Conservation (phyloP, 176 grass and related monocot species). For the Eragrostis nindensis region DNA sequence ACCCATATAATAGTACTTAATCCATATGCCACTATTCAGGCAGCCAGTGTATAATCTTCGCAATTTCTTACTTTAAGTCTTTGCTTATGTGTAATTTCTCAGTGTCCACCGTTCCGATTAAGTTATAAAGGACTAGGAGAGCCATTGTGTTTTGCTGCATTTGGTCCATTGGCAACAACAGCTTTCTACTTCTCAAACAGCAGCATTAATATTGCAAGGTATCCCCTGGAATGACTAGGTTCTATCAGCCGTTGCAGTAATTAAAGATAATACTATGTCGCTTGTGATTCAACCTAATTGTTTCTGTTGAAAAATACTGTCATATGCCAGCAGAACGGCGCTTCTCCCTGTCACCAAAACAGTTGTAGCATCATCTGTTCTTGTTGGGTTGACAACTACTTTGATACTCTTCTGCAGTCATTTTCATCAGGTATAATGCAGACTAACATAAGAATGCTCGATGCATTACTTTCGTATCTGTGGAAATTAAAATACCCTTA, state of each 20-base stretch:
- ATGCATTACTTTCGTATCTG: not conserved
- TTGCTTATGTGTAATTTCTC: constrained; percentile 17
- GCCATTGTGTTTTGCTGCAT: constrained; percentile 87
- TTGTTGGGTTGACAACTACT: constrained; percentile 93
- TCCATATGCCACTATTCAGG: not conserved
- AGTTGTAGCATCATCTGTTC: constrained; percentile 73
- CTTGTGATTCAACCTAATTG: not conserved
- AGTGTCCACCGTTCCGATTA: constrained; percentile 91
- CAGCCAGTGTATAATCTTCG: not conserved
- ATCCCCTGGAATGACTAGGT: constrained; percentile 19
- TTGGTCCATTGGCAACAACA: constrained; percentile 90
- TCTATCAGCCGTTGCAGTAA: not conserved
- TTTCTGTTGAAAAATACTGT: constrained; percentile 33
- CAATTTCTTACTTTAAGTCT: not conserved
- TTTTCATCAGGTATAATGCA: constrained; percentile 78
- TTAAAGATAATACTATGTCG: not conserved
- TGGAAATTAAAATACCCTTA: constrained; percentile 20
- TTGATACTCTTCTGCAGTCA: constrained; percentile 98
- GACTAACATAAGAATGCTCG: not conserved
- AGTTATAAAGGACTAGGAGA: constrained; percentile 93
- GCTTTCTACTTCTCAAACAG: constrained; percentile 86
- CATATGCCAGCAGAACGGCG: constrained; percentile 51
- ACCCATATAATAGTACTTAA: not conserved
- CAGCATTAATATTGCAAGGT: constrained; percentile 51
- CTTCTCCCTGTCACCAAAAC: constrained; percentile 64